A percentile compares a stretch with the other conserved stretches of the same genome.
Conservation (phyloP, 257 asterid species). For the Solanum neorickii region DNA sequence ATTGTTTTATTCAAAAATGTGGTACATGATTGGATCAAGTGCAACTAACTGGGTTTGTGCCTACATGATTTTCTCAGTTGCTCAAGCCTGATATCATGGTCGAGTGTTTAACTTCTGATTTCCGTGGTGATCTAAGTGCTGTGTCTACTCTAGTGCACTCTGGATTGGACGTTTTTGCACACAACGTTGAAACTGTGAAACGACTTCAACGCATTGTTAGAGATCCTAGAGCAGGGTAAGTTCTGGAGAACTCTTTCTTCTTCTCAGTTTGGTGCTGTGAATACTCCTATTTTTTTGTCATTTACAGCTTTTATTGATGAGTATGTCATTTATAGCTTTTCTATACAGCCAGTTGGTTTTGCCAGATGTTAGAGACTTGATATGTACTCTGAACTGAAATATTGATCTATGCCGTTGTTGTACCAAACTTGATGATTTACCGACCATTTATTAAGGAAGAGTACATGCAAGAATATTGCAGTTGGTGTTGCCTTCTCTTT, state of each 20-base stretch:
- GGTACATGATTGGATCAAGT: background rate
- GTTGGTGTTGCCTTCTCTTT: background rate
- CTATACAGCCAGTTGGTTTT: background rate
- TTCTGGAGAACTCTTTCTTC: constrained; percentile 1
- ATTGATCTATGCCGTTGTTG: background rate
- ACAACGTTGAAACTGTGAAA: constrained; percentile 84
- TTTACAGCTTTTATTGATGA: background rate
- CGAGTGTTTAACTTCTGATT: constrained; percentile 94
- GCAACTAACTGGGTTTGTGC: background rate
- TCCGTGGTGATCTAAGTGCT: constrained; percentile 80
- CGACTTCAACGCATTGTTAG: constrained; percentile 87
- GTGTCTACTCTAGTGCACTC: constrained; percentile 71
- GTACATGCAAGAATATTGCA: background rate
- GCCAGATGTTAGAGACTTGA: background rate
- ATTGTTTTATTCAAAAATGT: background rate
- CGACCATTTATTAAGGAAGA: background rate
- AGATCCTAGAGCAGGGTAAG: constrained; percentile 97
- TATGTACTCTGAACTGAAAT: background rate
- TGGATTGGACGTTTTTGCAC: constrained; percentile 94
- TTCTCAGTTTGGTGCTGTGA: background rate
- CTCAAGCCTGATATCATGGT: constrained; percentile 89
- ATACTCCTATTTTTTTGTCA: background rate
- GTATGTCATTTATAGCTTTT: background rate
- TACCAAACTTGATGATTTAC: background rate
- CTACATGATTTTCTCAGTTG: constrained; percentile 31